Base-by-base conservation (phyloP, 257 asterid species). In the Solanum chiquidenum region DNA sequence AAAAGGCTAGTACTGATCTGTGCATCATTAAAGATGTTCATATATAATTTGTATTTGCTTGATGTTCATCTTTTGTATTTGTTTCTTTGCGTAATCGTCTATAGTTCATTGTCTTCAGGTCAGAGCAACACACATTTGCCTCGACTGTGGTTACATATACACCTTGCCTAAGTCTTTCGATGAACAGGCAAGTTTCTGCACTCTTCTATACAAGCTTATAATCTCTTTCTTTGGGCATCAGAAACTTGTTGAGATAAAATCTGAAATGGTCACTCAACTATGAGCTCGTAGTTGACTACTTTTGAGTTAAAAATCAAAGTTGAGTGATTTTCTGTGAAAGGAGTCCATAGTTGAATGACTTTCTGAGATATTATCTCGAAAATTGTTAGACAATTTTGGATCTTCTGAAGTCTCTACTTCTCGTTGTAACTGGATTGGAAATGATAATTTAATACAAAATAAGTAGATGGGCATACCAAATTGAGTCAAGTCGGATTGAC, bases 71-170 rank as follows among this genome's bases (percentile, higher is more conserved):
- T 12, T 49, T 46, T 29, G 23, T 49, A 29, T 18, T 29, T 49
- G 64, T 86, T 52, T 71, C 31, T 42, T 40, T 33, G 12, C 86
- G 42, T 35, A 35, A 66, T 38, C 23, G 13, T 84, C 42, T 86
- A 85, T 31, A 20, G 25, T 66, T 86, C 69, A 21, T 18, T 34
- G 23, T 52, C 88, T 58, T 68, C 95, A 97, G 99, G 94, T 93
- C 6, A 94, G 98, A 69, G 99, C 99, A 31, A 95, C 96, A 87
- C 99, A 97, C 88, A 97, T 96, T 84, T 97, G 99, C 95, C 96
- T 97, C 12, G 99, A 95, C 75, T 97, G 99, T 87, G 99, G 99
- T 87, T 97, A 91, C 93, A 95, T 97, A 62, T 97, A 97, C 93
- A 96, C 98, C 31, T 92, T 93, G 75, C 87, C 69, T 69, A 97